These are phyloP conservation scores for Penicillium sp. DNA, from an alignment of 2,329 filamentous ascomycete species.

Conservation along the genomic window DNA sequence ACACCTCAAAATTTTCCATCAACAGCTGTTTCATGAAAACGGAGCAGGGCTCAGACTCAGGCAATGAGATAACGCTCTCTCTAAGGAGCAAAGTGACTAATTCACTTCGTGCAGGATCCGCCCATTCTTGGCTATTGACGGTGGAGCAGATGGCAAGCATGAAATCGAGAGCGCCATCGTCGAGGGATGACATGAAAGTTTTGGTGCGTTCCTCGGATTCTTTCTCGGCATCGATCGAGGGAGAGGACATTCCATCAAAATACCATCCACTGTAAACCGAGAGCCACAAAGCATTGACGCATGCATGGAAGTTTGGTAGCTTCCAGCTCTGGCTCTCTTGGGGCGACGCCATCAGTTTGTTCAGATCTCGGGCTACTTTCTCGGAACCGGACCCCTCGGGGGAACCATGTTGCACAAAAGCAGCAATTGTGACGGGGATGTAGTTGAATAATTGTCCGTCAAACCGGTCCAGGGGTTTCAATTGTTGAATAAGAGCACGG, in stretches of 20 bases:
- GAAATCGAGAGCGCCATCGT: slow-evolving; percentile 91
- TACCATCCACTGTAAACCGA: slow-evolving; percentile 92
- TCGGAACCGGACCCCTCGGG: slow-evolving; percentile 70
- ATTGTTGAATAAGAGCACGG: slow-evolving; percentile 64
- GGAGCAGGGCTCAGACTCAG: slow-evolving; percentile 69
- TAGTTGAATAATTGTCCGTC: slow-evolving; percentile 77
- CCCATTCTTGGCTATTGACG: slow-evolving; percentile 78
- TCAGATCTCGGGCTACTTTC: slow-evolving; percentile 68
- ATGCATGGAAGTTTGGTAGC: slow-evolving; percentile 74
- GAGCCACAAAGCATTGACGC: slow-evolving; percentile 81
- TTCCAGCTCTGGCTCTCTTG: slow-evolving; percentile 71
- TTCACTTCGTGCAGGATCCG: slow-evolving; percentile 80
- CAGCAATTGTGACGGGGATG: slow-evolving; percentile 74
- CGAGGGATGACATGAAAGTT: slow-evolving; percentile 73
- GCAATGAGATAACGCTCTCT: slow-evolving; percentile 69
- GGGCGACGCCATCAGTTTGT: slow-evolving; percentile 66
- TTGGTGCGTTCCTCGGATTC: slow-evolving; percentile 72
- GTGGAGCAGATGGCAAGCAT: slow-evolving; percentile 82
- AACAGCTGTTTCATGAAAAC: slow-evolving; percentile 70
- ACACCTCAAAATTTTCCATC: slow-evolving; percentile 80
- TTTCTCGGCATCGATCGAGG: slow-evolving; percentile 62
- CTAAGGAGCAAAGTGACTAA: slow-evolving; percentile 81
- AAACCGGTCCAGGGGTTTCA: slow-evolving; percentile 74
- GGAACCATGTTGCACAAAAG: slow-evolving; percentile 76
- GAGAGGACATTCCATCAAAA: slow-evolving; percentile 67